Evolutionary conservation across 345 rosid species (phyloP).

Genomic region (Aegle marmelos): DNA sequence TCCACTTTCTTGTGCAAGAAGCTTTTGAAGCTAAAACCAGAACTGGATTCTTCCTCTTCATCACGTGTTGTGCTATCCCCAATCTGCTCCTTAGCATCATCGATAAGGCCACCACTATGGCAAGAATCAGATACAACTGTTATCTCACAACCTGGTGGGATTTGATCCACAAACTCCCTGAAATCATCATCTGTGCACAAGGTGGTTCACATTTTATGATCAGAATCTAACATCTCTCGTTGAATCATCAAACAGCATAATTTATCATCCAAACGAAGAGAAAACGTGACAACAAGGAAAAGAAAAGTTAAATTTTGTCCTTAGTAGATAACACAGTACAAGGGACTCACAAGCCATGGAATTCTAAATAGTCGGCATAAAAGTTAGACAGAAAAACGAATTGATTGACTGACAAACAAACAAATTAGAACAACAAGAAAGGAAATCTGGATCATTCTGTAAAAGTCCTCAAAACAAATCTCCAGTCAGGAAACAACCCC

Average conservation of each 20-base stretch:
- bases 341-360: background rate
- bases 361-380: background rate
- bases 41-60: conserved; percentile 32
- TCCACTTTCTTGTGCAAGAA: conserved; percentile 50
- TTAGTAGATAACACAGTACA: too few species aligned
- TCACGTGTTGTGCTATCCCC: conserved; percentile 72
- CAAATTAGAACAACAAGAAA: too few species aligned
- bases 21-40: conserved; percentile 42
- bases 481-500: background rate
- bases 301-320: background rate
- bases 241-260: background rate
- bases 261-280: background rate
- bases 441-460: background rate
- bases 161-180: conserved; percentile 72
- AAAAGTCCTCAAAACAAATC: background rate
- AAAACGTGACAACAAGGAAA: background rate
- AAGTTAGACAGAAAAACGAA: background rate
- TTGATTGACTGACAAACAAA: background rate
- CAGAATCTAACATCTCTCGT: background rate
- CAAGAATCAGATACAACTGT: conserved; percentile 92
- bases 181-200: conserved; percentile 77
- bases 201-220: background rate
- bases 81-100: conserved; percentile 90
- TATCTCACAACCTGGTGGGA: conserved; percentile 58
- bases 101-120: conserved; percentile 95